Evolutionary conservation across 257 asterid genomes (phyloP), one percentile per base, ranked within the genome.

Genomic region (Lantana camara): DNA sequence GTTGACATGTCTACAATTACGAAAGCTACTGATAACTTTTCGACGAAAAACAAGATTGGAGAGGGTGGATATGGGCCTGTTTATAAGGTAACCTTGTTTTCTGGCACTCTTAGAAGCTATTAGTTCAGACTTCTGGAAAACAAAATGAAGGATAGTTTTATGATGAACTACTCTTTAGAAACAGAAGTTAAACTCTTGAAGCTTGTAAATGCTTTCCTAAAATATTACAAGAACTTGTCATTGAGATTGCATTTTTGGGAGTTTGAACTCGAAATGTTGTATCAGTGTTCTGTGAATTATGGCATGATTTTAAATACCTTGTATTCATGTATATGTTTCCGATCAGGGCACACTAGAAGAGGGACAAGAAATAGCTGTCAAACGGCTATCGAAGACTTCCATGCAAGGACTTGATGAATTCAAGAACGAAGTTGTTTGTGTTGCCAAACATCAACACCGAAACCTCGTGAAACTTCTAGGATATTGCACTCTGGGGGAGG

Each of bases 381-480:
- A 80, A 62, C 58, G 74, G 11, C 47, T 81, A 2, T 72, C 81
- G 2, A 35, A 32, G 17, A 59, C 71, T 57, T 81, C 86, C 40
- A 29, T 9, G 11, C 83, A 81, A 66, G 81, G 86, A 60, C 55
- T 62, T 5, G 50, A 22, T 15, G 82, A 81, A 48, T 81, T 81
- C 64, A 75, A 65, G 72, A 81, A 77, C n/a, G 83, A 81, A 66
- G 77, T 72, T 3, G 54, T 71, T 3, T 63, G 71, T 8, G 58
- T 75, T 12, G 76, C 81, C 4, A 77, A 74, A 50, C 81, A 77
- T 46, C 86, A 81, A 57, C 86, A 81, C 37, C 67, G 86, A 3
- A 81, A 81, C 61, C 84, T 81, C 0, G 87, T 78, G 44, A 75
- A 42, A 46, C 78, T 81, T 34, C 30, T 78, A 4, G 84, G 87